Evolutionary conservation across 1,284 basidiomycete genomes (phyloP), one percentile per base, ranked within the genome.

Genomic region (Bondarzewia mesenterica): DNA sequence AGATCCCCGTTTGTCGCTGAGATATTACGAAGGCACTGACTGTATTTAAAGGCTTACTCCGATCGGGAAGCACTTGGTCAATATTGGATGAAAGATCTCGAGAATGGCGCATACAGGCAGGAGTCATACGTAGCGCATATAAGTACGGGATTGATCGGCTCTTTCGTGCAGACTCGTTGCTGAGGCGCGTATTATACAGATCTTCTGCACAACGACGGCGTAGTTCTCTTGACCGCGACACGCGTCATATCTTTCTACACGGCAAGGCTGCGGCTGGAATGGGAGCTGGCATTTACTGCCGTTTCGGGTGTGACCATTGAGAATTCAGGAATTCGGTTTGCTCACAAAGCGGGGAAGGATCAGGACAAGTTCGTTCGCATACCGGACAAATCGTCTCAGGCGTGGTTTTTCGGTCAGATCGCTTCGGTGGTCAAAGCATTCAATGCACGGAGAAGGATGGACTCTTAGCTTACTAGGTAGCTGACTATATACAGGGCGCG

Each of bases 71-170:
- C 95, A 0, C 71, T 93, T 3, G 96, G 96, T 5, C 96, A 99
- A 64, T 92, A 87, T 59, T 99, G 96, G 96, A 85, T 99, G 74
- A 80, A 75, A 75, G 94, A 96, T 60, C 71, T 98, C 21, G 89
- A 93, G 57, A 82, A 90, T 52, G 94, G 94, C 15, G 73, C 80
- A 32, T 94, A 87, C 66, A 80, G 91, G 55, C 73, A 78, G 57
- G 94, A 98, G 60, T 71, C 71, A 43, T 99, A 98, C 61, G 88
- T 98, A 41, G 93, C 94, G 6, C 94, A 97, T 61, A 84, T 95
- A 50, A 85, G 89, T 84, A 63, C 61, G 36, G 15, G 14, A 5
- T 10, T 36, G 14, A 15, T 21, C 15, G 8, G 43, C 44, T 42
- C 40, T 15, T 44, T 43, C n/a, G 38, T 25, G 18, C 7, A 6